A percentile compares a stretch with the other conserved stretches of the same genome.
Conservation (phyloP, 2,329 filamentous ascomycete species). For the Verticillium dahliae region DNA sequence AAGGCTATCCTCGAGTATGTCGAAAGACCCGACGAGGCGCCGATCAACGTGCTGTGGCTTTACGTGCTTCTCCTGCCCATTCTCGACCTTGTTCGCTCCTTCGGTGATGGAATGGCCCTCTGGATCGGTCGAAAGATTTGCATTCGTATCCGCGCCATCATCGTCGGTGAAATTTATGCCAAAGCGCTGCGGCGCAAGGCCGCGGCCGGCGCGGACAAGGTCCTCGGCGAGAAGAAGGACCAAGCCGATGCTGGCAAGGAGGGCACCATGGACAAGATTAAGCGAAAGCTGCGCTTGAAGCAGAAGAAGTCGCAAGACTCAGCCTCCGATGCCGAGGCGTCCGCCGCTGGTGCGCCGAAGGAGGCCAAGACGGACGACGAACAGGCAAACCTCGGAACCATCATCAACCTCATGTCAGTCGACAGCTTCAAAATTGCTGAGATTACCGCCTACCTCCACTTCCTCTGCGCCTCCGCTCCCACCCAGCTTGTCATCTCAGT, state of each 20-base stretch:
- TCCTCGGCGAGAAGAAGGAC: slow-evolving; percentile 54
- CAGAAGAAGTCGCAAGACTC: slow-evolving; percentile 5
- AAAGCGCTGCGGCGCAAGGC: slow-evolving; percentile 91
- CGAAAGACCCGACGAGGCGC: slow-evolving; percentile 70
- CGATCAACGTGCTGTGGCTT: slow-evolving; percentile 87
- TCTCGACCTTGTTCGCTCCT: slow-evolving; percentile 73
- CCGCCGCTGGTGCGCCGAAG: slow-evolving; percentile 24
- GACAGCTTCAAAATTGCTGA: slow-evolving; percentile 99
- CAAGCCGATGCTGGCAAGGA: slow-evolving; percentile 25
- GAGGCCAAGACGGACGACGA: slow-evolving; percentile 46
- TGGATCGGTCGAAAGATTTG: slow-evolving; percentile 95
- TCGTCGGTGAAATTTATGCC: slow-evolving; percentile 95
- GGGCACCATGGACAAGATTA: slow-evolving; percentile 37
- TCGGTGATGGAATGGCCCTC: slow-evolving; percentile 72
- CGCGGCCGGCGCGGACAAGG: slow-evolving; percentile 67
- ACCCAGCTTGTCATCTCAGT: slow-evolving; percentile 81
- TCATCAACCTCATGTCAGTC: slow-evolving; percentile 99
- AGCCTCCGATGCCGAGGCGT: slow-evolving; percentile 21
- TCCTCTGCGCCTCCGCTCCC: slow-evolving; percentile 85
- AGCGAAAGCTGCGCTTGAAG: slow-evolving; percentile 49
- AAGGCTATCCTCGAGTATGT: slow-evolving; percentile 91
- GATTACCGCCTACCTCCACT: slow-evolving; percentile 90
- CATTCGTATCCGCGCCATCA: slow-evolving; percentile 86
- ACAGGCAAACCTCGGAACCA: slow-evolving; percentile 91
- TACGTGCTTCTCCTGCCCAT: slow-evolving; percentile 87